Percentiles rank a stretch among this genome's conserved stretches.
Evolutionary conservation across 192 early-diverging fungal genomes (phyloP).

Genomic region (Coemansia sp.): DNA sequence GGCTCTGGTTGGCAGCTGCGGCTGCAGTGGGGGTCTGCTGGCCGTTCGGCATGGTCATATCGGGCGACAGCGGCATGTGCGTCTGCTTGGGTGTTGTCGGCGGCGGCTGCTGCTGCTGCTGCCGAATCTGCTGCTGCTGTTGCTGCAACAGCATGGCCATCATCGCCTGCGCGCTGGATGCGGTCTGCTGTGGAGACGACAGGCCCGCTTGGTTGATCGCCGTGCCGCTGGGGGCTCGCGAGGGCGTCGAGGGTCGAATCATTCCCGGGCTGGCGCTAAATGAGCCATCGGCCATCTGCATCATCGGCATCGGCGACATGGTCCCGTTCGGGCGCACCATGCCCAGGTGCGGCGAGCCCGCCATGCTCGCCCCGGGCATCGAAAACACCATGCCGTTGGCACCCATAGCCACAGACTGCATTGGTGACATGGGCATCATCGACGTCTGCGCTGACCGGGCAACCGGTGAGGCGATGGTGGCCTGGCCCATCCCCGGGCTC

Average conservation of each 20-base stretch:
- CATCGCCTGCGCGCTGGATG: slow-evolving; percentile 37
- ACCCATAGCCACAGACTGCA: slow-evolving; percentile 4
- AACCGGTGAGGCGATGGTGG: slow-evolving; percentile 17
- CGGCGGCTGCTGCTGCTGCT: slow-evolving; percentile 19
- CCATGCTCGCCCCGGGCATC: slow-evolving; percentile 1
- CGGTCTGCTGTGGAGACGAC: slow-evolving; percentile 19
- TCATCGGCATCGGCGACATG: slow-evolving; percentile 12
- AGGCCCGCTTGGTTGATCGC: slow-evolving; percentile 2
- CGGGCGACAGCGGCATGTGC: slow-evolving; percentile 23
- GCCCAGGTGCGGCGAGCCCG: slow-evolving; percentile 16
- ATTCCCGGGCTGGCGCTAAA: slow-evolving; percentile 5
- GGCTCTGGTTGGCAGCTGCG: slow-evolving; percentile 12
- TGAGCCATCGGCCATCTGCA: background rate
- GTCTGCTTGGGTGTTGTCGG: slow-evolving; percentile 27
- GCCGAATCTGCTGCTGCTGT: slow-evolving; percentile 27
- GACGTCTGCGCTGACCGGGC: slow-evolving; percentile 1
- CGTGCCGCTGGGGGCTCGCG: slow-evolving; percentile 3
- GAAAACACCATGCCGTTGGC: slow-evolving; percentile 3
- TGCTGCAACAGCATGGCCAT: slow-evolving; percentile 47
- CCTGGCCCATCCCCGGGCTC: slow-evolving; percentile 17
- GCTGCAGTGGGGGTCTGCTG: slow-evolving; percentile 4
- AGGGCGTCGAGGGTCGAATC: slow-evolving; percentile 4
- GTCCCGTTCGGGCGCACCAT: slow-evolving; percentile 8
- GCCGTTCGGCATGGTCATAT: slow-evolving; percentile 8
- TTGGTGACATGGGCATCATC: slow-evolving; percentile 6